A percentile compares a stretch with the other conserved stretches of the same genome.
phyloP scores from a whole-genome alignment of 257 asterid species.

The Petunia secreta region DNA sequence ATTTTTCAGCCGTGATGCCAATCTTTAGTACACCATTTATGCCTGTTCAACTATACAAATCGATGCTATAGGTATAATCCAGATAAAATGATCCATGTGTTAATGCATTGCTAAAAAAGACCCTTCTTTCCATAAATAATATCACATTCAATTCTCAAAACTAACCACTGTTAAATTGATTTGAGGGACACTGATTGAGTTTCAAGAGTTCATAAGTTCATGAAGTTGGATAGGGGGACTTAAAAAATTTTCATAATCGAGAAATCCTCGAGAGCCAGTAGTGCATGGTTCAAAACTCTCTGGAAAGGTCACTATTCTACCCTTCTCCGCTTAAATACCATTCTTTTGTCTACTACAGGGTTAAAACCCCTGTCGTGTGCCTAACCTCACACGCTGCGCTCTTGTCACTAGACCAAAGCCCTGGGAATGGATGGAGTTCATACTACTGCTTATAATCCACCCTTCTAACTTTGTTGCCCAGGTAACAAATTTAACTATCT shows the following conservation, averaged over 20 bases:
- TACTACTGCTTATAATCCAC: not conserved
- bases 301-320: no score
- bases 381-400: no score
- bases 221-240: not conserved
- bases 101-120: not conserved
- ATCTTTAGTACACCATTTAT: not conserved
- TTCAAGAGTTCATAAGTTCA: not conserved
- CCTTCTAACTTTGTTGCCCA: not conserved
- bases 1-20: constrained; percentile 21
- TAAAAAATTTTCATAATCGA: no score
- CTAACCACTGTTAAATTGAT: not conserved
- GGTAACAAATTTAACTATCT: not conserved
- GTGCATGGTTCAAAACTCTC: no score
- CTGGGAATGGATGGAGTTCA: not conserved
- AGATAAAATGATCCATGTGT: not conserved
- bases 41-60: not conserved
- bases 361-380: no score
- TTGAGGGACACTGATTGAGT: not conserved
- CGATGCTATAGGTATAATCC: not conserved
- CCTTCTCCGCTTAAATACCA: no score
- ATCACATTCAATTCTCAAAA: not conserved
- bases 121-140: not conserved
- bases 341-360: no score
- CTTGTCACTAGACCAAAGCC: no score
- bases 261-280: no score